These are phyloP conservation scores for Alternaria sp. DNA, from an alignment of 2,329 filamentous ascomycete species.

Conservation along the genomic window DNA sequence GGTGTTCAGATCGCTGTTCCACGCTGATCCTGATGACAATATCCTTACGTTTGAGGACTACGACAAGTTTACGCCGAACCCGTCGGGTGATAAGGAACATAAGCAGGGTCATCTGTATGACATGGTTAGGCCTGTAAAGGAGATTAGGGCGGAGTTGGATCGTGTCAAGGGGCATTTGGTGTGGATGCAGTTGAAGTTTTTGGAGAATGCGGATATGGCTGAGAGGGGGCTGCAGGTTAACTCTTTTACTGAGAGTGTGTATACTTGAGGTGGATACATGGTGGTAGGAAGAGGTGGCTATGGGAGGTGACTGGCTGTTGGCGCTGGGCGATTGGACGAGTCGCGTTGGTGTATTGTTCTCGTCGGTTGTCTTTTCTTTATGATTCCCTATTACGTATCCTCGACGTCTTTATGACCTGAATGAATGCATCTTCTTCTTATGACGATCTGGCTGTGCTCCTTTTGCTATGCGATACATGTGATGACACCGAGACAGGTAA, in stretches of 20 bases:
- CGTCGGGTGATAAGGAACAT: slow-evolving; percentile 63
- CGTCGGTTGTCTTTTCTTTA: background rate
- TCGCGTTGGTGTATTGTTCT: background rate
- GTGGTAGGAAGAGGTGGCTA: background rate
- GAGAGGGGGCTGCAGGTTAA: slow-evolving; percentile 89
- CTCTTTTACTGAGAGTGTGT: slow-evolving; percentile 83
- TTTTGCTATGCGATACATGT: background rate
- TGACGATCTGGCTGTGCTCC: background rate
- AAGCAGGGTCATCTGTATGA: slow-evolving; percentile 90
- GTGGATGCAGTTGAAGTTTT: slow-evolving; percentile 91
- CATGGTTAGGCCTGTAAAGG: slow-evolving; percentile 65
- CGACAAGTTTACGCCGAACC: slow-evolving; percentile 68
- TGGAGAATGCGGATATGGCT: slow-evolving; percentile 85
- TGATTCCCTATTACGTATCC: background rate
- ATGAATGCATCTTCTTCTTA: background rate
- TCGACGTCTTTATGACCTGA: background rate
- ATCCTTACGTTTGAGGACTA: slow-evolving; percentile 93
- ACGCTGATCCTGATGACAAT: slow-evolving; percentile 86
- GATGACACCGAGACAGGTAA: accelerated
- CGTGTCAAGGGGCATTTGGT: slow-evolving; percentile 87
- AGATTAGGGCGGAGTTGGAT: slow-evolving; percentile 77
- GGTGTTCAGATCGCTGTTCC: slow-evolving; percentile 80
- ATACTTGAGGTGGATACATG: slow-evolving; percentile 55
- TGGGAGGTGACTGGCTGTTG: background rate
- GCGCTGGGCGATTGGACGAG: background rate